Evolutionary conservation across 1,284 basidiomycete genomes (phyloP), one percentile per base, ranked within the genome.

Genomic region (Golubevia pallescens): DNA sequence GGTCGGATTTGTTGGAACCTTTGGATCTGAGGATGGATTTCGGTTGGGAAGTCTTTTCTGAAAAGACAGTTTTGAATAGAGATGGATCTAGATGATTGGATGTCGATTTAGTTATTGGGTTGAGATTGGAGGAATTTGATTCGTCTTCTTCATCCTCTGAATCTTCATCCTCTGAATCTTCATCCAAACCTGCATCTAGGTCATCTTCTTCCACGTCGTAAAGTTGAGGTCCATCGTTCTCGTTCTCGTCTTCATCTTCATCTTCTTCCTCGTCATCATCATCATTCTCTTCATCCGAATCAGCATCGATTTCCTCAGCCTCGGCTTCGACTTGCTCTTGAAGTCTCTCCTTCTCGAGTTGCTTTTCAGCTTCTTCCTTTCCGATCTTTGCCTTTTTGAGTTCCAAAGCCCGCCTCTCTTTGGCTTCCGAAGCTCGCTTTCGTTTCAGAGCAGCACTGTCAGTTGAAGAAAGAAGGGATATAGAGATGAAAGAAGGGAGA

Each of bases 61-160:
- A 62, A 53, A 81, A 79, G 0, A 75, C 73, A 23, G 73, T 57
- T 48, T 73, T 70, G 59, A 81, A 81, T 13, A 81, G 70, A 13
- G 77, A 71, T 1, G 79, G 79, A 23, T 81, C 77, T 0, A 81
- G 67, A 24, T 71, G 68, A 61, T 20, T 38, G 3, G 60, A 53
- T 68, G 13, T 66, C 62, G 20, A 61, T 57, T n/a, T 5, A 19
- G n/a, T 16, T 20, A 7, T 19, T 28, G 28, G 28, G 28, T 28
- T 19, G 61, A 55, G 23, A 10, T 14, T 60, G 23, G 21, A 7
- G 52, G 21, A 28, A 14, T 28, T 19, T 19, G 53, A 61, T 13
- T 57, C 60, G 28, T 62, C 64, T 2, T 70, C 65, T 10, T 61
- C 62, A 7, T 65, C 61, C 56, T 52, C 64, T 16, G 23, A 57